phyloP scores from a whole-genome alignment of 78 protist genomes.

The Dictyostelium brefeldianum region DNA sequence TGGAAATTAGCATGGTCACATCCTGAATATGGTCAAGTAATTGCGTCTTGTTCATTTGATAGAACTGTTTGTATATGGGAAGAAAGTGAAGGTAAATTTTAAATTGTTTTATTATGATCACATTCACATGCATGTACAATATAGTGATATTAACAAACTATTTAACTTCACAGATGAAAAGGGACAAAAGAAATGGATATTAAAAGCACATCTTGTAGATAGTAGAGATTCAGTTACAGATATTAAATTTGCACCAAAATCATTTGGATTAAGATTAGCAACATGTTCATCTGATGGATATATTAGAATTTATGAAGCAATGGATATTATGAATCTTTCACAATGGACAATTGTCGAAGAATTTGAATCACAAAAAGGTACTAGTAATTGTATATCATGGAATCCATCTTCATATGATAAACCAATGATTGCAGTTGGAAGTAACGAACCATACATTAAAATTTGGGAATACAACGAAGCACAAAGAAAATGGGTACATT shows the following conservation, averaged over 20 bases:
- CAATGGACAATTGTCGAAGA: slow-evolving; percentile 88
- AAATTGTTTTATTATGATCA: too few relatives aligned
- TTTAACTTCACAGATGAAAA: too few relatives aligned
- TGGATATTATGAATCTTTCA: slow-evolving; percentile 91
- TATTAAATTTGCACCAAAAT: slow-evolving; percentile 90
- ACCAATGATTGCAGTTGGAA: slow-evolving; percentile 89
- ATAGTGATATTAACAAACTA: too few relatives aligned
- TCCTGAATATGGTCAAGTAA: slow-evolving; percentile 94
- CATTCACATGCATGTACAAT: too few relatives aligned
- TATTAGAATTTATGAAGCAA: slow-evolving; percentile 94
- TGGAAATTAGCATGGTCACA: slow-evolving; percentile 95
- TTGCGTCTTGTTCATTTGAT: slow-evolving; percentile 94
- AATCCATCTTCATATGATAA: slow-evolving; percentile 77
- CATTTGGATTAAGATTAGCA: slow-evolving; percentile 88
- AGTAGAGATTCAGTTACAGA: slow-evolving; percentile 84
- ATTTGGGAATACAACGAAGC: slow-evolving; percentile 81
- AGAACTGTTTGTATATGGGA: slow-evolving; percentile 92
- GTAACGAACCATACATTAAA: slow-evolving; percentile 74
- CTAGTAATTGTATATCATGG: slow-evolving; percentile 91
- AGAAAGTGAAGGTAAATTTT: slow-evolving; percentile 86
- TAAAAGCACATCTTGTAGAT: slow-evolving; percentile 84
- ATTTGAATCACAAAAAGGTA: slow-evolving; percentile 73
- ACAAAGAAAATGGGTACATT: slow-evolving; percentile 37
- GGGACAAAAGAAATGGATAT: slow-evolving; percentile 31
- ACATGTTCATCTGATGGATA: slow-evolving; percentile 90